Evolutionary conservation across 1,284 basidiomycete genomes (phyloP).

Genomic region (Ustilago bromivora): DNA sequence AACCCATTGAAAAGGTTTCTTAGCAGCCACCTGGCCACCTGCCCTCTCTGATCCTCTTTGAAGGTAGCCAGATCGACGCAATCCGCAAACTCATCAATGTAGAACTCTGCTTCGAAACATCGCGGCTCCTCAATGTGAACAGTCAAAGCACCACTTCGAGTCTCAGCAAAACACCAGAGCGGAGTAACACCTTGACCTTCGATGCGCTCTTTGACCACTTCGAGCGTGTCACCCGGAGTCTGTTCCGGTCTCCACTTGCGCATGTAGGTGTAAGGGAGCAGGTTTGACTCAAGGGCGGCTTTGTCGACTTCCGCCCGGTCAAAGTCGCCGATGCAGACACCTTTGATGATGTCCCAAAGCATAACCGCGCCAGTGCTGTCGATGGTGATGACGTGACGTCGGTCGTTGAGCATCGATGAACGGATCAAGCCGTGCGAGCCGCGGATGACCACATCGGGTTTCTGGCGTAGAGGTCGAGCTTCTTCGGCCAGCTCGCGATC

Average conservation of each 20-base stretch:
- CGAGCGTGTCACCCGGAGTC: conserved; percentile 77
- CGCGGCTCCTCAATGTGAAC: conserved; percentile 84
- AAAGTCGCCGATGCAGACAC: conserved; percentile 80
- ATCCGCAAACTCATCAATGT: conserved; percentile 82
- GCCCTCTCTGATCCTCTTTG: conserved; percentile 77
- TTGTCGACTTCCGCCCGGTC: conserved; percentile 77
- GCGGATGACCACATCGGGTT: conserved; percentile 79
- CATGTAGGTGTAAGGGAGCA: conserved; percentile 28
- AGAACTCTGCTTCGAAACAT: conserved; percentile 94
- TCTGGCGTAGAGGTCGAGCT: conserved; percentile 76
- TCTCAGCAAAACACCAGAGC: conserved; percentile 89
- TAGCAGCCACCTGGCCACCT: conserved; percentile 65
- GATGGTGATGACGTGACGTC: conserved; percentile 89
- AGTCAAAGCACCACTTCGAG: conserved; percentile 86
- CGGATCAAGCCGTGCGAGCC: conserved; percentile 88
- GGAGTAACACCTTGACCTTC: conserved; percentile 90
- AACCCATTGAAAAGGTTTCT: conserved; percentile 67
- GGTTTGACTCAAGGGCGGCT: conserved; percentile 40
- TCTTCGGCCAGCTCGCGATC: conserved; percentile 84
- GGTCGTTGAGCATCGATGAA: conserved; percentile 85
- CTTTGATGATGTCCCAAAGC: conserved; percentile 90
- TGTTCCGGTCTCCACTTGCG: conserved; percentile 52
- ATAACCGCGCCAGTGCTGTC: conserved; percentile 86
- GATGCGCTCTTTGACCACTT: conserved; percentile 85
- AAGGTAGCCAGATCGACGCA: conserved; percentile 66